Conservation (phyloP, 495 filamentous ascomycete species). For the Xylaria bambusicola region DNA sequence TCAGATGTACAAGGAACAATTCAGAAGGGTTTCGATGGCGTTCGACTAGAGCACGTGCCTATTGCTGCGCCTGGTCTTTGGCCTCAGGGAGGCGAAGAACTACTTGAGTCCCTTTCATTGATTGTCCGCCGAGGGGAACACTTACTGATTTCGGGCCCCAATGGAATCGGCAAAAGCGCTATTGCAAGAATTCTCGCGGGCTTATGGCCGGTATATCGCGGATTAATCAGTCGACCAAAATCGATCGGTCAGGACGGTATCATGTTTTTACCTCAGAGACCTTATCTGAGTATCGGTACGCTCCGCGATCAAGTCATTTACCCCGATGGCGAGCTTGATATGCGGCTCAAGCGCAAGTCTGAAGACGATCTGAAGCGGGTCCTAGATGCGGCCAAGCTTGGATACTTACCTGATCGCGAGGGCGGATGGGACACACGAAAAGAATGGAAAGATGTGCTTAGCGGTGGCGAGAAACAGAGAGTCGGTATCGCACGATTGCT, state of each 20-base stretch:
- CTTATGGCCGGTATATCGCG: conserved; percentile 94
- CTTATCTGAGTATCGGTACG: conserved; percentile 93
- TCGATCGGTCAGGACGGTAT: conserved; percentile 81
- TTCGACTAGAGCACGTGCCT: conserved; percentile 91
- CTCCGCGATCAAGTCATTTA: conserved; percentile 98
- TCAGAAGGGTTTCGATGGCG: conserved; percentile 91
- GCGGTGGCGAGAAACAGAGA: conserved; percentile 97
- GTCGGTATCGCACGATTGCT: conserved; percentile 86
- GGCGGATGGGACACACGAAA: conserved; percentile 96
- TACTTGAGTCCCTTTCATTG: conserved; percentile 85
- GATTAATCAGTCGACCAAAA: conserved; percentile 81
- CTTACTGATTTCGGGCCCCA: conserved; percentile 90
- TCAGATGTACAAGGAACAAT: conserved; percentile 90
- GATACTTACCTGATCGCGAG: conserved; percentile 87
- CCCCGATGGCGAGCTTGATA: conserved; percentile 90
- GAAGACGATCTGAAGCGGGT: conserved; percentile 75
- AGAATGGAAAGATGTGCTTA: conserved; percentile 97
- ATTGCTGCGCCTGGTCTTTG: conserved; percentile 83
- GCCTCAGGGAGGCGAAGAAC: conserved; percentile 84
- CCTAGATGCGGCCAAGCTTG: conserved; percentile 79
- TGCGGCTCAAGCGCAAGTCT: conserved; percentile 75
- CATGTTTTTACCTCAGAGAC: conserved; percentile 96
- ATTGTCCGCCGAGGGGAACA: conserved; percentile 89
- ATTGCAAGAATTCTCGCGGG: conserved; percentile 89
- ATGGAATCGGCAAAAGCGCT: conserved; percentile 91